Evolutionary conservation across 257 asterid genomes (phyloP), one percentile per base, ranked within the genome.

Genomic region (Primulina tabacum): DNA sequence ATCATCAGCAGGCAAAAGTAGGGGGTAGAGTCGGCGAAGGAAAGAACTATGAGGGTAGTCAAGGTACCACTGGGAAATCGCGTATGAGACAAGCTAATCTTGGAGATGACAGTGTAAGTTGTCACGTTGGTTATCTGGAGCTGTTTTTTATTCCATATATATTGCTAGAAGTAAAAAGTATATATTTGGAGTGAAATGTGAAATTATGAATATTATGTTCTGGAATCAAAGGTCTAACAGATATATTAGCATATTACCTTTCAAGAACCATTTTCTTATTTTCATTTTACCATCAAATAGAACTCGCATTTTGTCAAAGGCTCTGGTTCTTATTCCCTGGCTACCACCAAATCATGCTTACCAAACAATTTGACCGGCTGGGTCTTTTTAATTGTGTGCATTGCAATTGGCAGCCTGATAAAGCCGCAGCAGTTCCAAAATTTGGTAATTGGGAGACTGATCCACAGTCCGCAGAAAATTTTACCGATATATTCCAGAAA

Each of bases 361-460:
- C n/a, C 5, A 35, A 6, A 20, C 37, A 9, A 12, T 2, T 61
- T 61, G 2, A 11, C 37, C 2, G 10, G 40, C 8, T 10, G 40
- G 18, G 10, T 18, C 12, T 5, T 53, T 56, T 7, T 24, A 18
- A 69, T 59, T 20, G 9, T n/a, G 37, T 79, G 59, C 32, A 18
- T 66, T 47, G 20, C 69, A 57, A 55, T 28, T 30, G 11, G 58
- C 84, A 84, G 90, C 82, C 87, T 21, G 90, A 79, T 10, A 75
- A 71, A 75, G 87, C 87, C 10, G 90, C 88, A 2, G 88, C 90
- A 0, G 86, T 90, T 67, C 97, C 97, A 52, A 82, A 68, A 77
- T 90, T 90, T 62, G 97, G 97, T 0, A 94, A 67, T 14, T 90
- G 97, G 97, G 82, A 86, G 71, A 83, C 26, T 0, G 80, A 86